Conservation (phyloP, 129 eudicot genomes). For the Arctium minus region DNA sequence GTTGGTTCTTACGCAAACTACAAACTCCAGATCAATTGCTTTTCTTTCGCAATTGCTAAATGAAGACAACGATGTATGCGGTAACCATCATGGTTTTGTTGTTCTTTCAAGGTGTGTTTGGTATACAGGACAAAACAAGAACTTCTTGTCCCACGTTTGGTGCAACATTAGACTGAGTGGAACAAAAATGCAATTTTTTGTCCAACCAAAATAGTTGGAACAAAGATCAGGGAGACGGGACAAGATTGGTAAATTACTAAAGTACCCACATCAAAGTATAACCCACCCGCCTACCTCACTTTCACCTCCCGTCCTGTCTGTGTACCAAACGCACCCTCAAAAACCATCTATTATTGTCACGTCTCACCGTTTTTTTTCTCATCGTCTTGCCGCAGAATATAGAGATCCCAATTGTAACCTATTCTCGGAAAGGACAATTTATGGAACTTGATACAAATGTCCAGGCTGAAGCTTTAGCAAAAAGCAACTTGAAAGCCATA, state of each 20-base stretch:
- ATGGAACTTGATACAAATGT: constrained; percentile 54
- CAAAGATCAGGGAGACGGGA: no score
- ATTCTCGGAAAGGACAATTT: constrained; percentile 43
- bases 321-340: background rate
- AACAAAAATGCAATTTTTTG: no score
- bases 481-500: constrained; percentile 47
- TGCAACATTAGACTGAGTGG: background rate
- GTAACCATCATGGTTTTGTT: background rate
- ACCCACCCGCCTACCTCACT: background rate
- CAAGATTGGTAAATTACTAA: background rate
- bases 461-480: constrained; percentile 42
- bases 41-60: constrained; percentile 56
- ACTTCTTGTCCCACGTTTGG: background rate
- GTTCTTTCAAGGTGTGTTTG: background rate
- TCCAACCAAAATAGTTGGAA: background rate
- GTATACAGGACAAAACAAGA: no score
- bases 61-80: constrained; percentile 55
- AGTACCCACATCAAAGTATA: background rate
- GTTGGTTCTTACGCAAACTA: constrained; percentile 69
- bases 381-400: constrained; percentile 36
- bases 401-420: constrained; percentile 67
- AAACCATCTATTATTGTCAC: background rate
- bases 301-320: no score
- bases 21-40: constrained; percentile 64
- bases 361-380: background rate